Conservation (phyloP, 2,329 filamentous ascomycete species). For the Monosporascus sp. region DNA sequence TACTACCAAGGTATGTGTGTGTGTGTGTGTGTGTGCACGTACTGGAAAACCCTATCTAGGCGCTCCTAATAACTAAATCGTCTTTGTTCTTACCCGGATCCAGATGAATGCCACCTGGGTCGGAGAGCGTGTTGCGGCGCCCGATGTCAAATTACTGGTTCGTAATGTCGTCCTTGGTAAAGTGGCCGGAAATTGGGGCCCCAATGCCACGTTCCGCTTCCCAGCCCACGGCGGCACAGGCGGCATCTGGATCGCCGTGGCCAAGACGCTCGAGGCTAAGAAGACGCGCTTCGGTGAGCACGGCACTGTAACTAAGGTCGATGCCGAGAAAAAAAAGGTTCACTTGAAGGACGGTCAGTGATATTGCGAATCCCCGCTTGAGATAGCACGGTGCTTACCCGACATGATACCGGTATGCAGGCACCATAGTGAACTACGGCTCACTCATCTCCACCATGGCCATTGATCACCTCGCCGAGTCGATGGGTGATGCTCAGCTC, state of each 20-base stretch:
- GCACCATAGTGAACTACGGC: constrained; percentile 78
- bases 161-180: constrained; percentile 95
- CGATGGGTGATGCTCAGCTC: constrained; percentile 83
- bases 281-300: constrained; percentile 87
- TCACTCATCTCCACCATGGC: constrained; percentile 96
- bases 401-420: too few relatives aligned
- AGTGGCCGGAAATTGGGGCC: constrained; percentile 94
- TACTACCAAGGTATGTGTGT: constrained; percentile 62
- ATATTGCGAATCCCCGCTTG: too few relatives aligned
- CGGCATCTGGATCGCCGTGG: constrained; percentile 98
- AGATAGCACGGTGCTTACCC: too few relatives aligned
- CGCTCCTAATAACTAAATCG: too few relatives aligned
- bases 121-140: constrained; percentile 94
- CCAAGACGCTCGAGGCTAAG: constrained; percentile 83
- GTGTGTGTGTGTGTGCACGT: too few relatives aligned
- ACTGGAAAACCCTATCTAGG: too few relatives aligned
- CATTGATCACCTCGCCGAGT: constrained; percentile 80
- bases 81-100: too few relatives aligned
- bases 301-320: constrained; percentile 78
- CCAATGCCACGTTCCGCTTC: constrained; percentile 98
- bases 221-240: constrained; percentile 92
- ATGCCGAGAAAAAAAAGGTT: constrained; percentile 79
- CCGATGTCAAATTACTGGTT: constrained; percentile 88
- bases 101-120: constrained; percentile 99
- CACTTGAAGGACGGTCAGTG: constrained; percentile 65